Conservation (phyloP, 768 basidiomycete species). For the Rhodotorula graminis region DNA sequence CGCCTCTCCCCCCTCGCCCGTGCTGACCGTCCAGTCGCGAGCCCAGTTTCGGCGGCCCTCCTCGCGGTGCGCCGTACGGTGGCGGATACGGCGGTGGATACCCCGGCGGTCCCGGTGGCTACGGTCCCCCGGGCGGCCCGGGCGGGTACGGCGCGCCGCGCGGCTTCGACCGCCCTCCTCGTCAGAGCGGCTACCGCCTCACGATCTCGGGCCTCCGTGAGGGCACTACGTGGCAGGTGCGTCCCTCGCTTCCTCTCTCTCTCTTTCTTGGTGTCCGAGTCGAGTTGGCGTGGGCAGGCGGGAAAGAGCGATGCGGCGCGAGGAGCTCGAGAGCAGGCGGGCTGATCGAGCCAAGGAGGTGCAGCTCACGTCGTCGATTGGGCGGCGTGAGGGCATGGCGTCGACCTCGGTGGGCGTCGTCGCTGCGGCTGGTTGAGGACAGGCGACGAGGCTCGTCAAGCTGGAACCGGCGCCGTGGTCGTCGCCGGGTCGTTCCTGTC, state of each 20-base stretch:
- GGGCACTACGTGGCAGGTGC: constrained; percentile 97
- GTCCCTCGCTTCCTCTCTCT: background rate
- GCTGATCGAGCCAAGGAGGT: background rate
- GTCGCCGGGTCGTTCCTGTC: background rate
- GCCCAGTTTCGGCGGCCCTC: constrained; percentile 3
- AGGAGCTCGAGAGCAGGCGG: background rate
- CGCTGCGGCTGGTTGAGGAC: background rate
- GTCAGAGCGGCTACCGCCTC: constrained; percentile 54
- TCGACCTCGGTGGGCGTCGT: background rate
- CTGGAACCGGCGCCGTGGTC: no score
- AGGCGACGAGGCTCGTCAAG: background rate
- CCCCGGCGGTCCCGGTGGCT: constrained; percentile 55
- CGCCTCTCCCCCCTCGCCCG: no score
- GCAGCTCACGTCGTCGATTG: background rate
- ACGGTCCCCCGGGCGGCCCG: constrained; percentile 61
- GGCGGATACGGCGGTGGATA: constrained; percentile 44
- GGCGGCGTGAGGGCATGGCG: background rate
- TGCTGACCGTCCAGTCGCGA: background rate
- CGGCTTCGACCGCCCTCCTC: constrained; percentile 58
- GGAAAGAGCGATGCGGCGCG: background rate
- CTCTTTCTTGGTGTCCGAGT: no score
- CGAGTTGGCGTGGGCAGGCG: no score
- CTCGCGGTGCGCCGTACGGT: background rate
- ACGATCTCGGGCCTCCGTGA: constrained; percentile 83
- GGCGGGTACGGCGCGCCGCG: constrained; percentile 56